Conservation (phyloP, 345 rosid genomes). For the Cardamine chenopodiifolia region DNA sequence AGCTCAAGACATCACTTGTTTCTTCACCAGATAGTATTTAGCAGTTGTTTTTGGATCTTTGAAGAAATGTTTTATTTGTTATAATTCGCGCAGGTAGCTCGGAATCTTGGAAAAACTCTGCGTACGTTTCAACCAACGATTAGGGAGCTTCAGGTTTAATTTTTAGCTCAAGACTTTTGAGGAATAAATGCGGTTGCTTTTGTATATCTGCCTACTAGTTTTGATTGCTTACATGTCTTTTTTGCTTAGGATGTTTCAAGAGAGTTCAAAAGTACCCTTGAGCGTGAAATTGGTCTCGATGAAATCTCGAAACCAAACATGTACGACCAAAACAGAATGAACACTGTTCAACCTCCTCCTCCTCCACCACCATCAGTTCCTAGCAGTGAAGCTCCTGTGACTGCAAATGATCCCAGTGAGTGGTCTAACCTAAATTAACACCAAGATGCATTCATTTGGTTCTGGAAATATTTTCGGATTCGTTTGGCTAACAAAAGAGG, state of each 20-base stretch:
- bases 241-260: conserved; percentile 79
- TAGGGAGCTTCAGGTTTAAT: conserved; percentile 83
- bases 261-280: conserved; percentile 95
- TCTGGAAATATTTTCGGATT: too few species aligned
- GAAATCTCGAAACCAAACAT: conserved; percentile 53
- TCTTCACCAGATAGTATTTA: conserved; percentile 3
- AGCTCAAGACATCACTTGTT: background rate
- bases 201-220: background rate
- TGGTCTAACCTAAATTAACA: conserved; percentile 1
- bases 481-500: too few species aligned
- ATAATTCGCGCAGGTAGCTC: conserved; percentile 68
- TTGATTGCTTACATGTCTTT: conserved; percentile 17
- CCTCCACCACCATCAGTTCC: conserved; percentile 50
- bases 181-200: background rate
- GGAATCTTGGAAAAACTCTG: conserved; percentile 88
- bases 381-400: conserved; percentile 45
- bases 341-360: conserved; percentile 50
- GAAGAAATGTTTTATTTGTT: background rate
- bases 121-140: conserved; percentile 94
- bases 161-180: background rate
- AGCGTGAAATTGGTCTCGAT: conserved; percentile 85
- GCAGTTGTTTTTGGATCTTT: conserved; percentile 9
- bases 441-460: too few species aligned
- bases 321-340: conserved; percentile 49
- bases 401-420: conserved; percentile 62